Percentiles rank a stretch among this genome's conserved stretches.
Evolutionary conservation across 805 yeast species (phyloP).

Genomic region (Komagataella phaffii): DNA sequence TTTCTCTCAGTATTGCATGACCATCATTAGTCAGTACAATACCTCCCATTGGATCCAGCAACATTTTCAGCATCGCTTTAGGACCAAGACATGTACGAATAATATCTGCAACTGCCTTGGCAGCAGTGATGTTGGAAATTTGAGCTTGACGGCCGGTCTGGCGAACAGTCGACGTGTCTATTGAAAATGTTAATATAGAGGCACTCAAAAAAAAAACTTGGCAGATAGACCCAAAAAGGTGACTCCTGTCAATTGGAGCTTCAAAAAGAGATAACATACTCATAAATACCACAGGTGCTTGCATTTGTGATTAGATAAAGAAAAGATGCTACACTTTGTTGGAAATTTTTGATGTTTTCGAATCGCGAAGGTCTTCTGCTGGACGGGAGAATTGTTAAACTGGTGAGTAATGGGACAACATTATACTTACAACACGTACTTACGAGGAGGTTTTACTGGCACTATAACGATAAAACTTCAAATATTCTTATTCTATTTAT

Average conservation of each 20-base stretch:
- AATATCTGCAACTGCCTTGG: slow-evolving; percentile 98
- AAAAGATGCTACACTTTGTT: not conserved
- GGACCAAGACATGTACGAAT: slow-evolving; percentile 98
- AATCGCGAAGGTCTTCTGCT: not conserved
- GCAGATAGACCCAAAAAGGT: not conserved
- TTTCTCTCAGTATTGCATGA: slow-evolving; percentile 94
- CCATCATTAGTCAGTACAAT: slow-evolving; percentile 96
- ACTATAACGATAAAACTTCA: no score
- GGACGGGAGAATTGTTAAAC: no score
- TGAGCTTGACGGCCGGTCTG: slow-evolving; percentile 97
- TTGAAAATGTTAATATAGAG: slow-evolving; percentile 4
- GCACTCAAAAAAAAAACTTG: slow-evolving; percentile 4
- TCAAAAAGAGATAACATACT: slow-evolving; percentile 20
- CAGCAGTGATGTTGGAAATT: slow-evolving; percentile 93
- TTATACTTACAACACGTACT: no score
- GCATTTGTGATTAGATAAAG: slow-evolving; percentile 27
- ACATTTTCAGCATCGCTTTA: slow-evolving; percentile 97
- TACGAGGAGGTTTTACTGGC: no score
- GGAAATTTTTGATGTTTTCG: not conserved
- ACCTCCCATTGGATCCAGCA: slow-evolving; percentile 94
- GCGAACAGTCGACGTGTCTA: slow-evolving; percentile 75
- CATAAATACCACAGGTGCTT: slow-evolving; percentile 76
- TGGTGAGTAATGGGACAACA: no score
- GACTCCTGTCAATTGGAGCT: not conserved
- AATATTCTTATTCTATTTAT: no score